Evolutionary conservation across 2,329 filamentous ascomycete genomes (phyloP), one percentile per base, ranked within the genome.

Genomic region (Neonectria hederae): DNA sequence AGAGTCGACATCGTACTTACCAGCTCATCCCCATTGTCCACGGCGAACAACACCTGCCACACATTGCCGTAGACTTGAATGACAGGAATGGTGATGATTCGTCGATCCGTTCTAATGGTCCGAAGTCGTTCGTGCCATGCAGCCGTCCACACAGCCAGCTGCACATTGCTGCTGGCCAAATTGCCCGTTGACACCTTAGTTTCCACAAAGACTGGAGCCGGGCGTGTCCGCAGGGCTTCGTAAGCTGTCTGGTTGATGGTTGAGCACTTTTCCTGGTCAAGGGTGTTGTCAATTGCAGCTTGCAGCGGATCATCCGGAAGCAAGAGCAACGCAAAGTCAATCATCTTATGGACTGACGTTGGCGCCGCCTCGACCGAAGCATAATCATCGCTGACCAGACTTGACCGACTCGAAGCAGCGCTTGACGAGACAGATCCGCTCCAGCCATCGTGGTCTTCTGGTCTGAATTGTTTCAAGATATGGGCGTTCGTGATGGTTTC

Each of bases 71-170:
- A 26, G 11, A 60, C 58, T 9, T 61, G 52, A 24, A 61, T 43
- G 1, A 61, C 52, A 8, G 59, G 59, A 21, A 61, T 32, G 8
- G 59, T 22, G 10, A 61, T 61, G 8, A 46, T 11, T 32, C 35
- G 26, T 19, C 22, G 6, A 10, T 28, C 40, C 43, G 19, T 17
- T 19, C 43, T 40, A 3, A 32, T 28, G 7, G 30, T 26, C 14
- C 59, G 52, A 14, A 61, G 11, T 32, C 59, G 52, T 19, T 55
- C 19, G 8, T 42, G 38, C 59, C 59, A 61, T 19, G 59, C 52
- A n/a, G 59, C 59, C 10, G 49, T 40, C 59, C 59, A 61, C 7
- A 61, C 49, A 11, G 26, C 59, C 5, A 61, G 52, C 52, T 61
- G 52, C 2, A 55, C 52, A 19, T 55, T 43, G 21, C 51, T 54